These are phyloP conservation scores for Puccinellia tenuiflora DNA, from an alignment of 176 grass and related monocot genomes.

Conservation along the genomic window DNA sequence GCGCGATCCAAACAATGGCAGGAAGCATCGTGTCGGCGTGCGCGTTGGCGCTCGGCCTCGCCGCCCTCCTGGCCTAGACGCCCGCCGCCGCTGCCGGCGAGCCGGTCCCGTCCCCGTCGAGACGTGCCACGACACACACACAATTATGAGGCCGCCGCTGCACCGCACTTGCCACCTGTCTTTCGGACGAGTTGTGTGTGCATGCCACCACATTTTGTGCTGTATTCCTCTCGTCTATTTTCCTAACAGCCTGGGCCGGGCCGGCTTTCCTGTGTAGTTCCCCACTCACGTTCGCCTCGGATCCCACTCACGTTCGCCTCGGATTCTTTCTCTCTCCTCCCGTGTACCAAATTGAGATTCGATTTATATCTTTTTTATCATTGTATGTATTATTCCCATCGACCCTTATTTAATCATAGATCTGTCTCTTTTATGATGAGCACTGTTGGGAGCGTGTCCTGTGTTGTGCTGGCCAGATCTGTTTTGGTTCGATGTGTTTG, in stretches of 20 bases:
- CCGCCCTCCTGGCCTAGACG: constrained; percentile 33
- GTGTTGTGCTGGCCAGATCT: background rate
- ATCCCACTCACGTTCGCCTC: no score
- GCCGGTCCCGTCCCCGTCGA: background rate
- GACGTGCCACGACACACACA: background rate
- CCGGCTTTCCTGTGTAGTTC: background rate
- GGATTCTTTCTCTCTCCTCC: constrained; percentile 30
- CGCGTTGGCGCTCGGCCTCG: constrained; percentile 38
- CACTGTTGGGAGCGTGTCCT: background rate
- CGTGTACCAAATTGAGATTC: constrained; percentile 33
- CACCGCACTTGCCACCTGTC: no score
- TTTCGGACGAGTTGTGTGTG: background rate
- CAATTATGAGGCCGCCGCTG: background rate
- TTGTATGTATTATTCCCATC: constrained; percentile 31
- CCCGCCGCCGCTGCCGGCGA: background rate
- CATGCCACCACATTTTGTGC: constrained; percentile 11
- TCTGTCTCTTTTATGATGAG: background rate
- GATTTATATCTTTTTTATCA: constrained; percentile 36
- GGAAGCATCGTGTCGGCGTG: constrained; percentile 25
- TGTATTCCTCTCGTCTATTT: constrained; percentile 3
- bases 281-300: background rate
- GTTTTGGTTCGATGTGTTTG: background rate
- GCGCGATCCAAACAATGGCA: constrained; percentile 6
- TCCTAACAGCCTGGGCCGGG: constrained; percentile 4
- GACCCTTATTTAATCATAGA: background rate